Base-by-base conservation (phyloP, 1,139 yeast genomes). In the Nakaseomyces bracarensis region DNA sequence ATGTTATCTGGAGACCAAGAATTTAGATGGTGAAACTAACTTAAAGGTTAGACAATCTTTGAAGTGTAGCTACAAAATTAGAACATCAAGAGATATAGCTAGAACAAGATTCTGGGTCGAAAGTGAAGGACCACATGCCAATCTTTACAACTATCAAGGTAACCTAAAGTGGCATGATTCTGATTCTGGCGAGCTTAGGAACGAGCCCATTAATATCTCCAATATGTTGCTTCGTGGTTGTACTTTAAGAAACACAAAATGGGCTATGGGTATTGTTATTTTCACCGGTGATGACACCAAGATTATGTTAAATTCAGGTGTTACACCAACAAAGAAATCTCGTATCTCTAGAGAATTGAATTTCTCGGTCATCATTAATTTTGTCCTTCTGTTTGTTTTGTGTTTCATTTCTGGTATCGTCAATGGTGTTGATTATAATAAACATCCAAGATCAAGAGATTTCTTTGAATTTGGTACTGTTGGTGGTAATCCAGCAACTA, bases 11-110 rank as follows among this genome's bases (percentile, higher is more conserved):
- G 97, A 91, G 63, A 91, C 98, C 1, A 89, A 87, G 57, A 91
- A 91, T 61, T 72, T 91, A 54, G 97, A 91, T 64, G 98, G 98
- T 61, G 98, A 91, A 65, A 86, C 97, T 4, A 91, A 91, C 60
- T 71, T 91, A 60, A 91, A 91, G 63, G 77, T 78, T 39, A 82
- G 86, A 48, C 80, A 77, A 49, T 79, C 94, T 11, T 66, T 91
- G 43, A 75, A 77, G 46, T 77, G 85, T 53, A 87, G 94, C 20
- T 74, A 77, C 29, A 61, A 67, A 10, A 68, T 85, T 44, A 74
- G 71, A 51, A 87, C 76, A 52, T 71, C 93, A 0, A 67, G 71
- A 23, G 96, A 89, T 58, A 72, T 89, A 48, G 81, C 82, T 40
- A 74, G 78, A 53, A 71, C 87, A 31, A 77, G 75, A 54, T 85